Evolutionary conservation across 306 rosid species (phyloP).

Genomic region (Cucumis melo): DNA sequence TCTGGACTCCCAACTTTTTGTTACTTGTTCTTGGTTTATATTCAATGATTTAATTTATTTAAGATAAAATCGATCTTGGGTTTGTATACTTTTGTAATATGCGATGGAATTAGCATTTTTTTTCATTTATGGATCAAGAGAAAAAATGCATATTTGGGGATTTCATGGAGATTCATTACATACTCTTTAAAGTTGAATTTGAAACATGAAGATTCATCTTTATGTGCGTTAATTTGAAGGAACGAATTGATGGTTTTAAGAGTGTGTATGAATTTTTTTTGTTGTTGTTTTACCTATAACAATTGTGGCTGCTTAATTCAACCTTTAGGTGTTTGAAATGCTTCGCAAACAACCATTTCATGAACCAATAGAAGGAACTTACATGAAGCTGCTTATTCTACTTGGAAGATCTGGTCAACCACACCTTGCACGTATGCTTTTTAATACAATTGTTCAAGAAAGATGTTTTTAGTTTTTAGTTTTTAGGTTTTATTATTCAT

Average conservation of each 20-base stretch:
- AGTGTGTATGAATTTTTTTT: background rate
- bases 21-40: background rate
- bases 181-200: background rate
- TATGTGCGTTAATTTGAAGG: background rate
- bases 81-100: background rate
- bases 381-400: slow-evolving; percentile 80
- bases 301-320: background rate
- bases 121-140: background rate
- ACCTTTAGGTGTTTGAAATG: slow-evolving; percentile 72
- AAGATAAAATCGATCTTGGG: background rate
- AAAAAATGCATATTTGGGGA: background rate
- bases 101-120: background rate
- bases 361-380: slow-evolving; percentile 90
- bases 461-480: too few species aligned
- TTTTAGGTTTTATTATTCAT: too few species aligned
- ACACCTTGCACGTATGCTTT: too few species aligned
- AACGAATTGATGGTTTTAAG: background rate
- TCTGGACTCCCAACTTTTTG: background rate
- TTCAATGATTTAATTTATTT: background rate
- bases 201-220: background rate
- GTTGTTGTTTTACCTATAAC: background rate
- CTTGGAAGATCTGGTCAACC: too few species aligned
- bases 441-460: too few species aligned
- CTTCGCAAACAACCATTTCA: slow-evolving; percentile 79
- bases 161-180: background rate